Conservation (phyloP, 495 filamentous ascomycete genomes). For the Aeminium ludgeri region DNA sequence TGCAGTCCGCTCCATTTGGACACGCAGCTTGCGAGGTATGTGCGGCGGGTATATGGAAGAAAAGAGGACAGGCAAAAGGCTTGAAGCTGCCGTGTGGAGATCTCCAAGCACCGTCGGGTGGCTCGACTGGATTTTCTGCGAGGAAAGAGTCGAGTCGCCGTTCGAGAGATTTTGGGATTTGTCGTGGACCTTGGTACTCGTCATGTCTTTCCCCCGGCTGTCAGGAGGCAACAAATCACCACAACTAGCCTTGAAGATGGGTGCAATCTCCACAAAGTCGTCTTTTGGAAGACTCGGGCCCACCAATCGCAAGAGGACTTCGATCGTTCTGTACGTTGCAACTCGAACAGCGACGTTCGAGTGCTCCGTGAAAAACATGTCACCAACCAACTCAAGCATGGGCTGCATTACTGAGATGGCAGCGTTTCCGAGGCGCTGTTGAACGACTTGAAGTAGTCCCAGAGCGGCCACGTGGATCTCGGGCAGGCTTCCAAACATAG, state of each 20-base stretch:
- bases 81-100: slow-evolving; percentile 32
- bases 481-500: slow-evolving; percentile 52
- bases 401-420: slow-evolving; percentile 38
- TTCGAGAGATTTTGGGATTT: background rate
- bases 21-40: slow-evolving; percentile 45
- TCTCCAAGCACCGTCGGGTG: slow-evolving; percentile 28
- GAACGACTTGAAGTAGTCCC: slow-evolving; percentile 35
- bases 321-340: slow-evolving; percentile 40
- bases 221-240: slow-evolving; percentile 33
- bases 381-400: slow-evolving; percentile 48
- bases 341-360: slow-evolving; percentile 32
- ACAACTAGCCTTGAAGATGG: slow-evolving; percentile 45
- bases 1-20: slow-evolving; percentile 60
- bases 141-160: slow-evolving; percentile 11
- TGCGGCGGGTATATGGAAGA: slow-evolving; percentile 41
- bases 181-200: background rate
- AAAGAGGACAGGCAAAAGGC: slow-evolving; percentile 45
- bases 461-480: slow-evolving; percentile 54
- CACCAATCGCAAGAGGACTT: slow-evolving; percentile 38
- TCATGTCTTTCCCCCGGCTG: slow-evolving; percentile 19
- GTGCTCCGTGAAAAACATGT: slow-evolving; percentile 48
- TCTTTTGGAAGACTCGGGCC: slow-evolving; percentile 49
- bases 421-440: slow-evolving; percentile 35
- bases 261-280: slow-evolving; percentile 38
- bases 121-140: slow-evolving; percentile 23